A percentile compares a stretch with the other conserved stretches of the same genome.
Evolutionary conservation across 2,329 filamentous ascomycete genomes (phyloP).

Genomic region (Diaporthe ilicicola): DNA sequence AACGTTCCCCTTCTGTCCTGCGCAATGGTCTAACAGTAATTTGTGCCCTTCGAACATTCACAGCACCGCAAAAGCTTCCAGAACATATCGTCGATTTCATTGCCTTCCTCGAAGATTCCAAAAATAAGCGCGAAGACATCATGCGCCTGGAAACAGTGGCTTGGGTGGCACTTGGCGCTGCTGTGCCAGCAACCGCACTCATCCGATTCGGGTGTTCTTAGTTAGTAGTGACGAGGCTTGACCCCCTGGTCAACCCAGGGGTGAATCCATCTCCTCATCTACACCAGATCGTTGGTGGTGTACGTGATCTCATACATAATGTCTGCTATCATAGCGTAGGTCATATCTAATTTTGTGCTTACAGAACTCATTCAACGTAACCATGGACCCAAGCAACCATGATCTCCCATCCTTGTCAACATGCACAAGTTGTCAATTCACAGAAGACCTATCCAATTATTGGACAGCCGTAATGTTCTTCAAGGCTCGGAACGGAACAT

Average conservation of each 20-base stretch:
- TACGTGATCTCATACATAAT: background rate
- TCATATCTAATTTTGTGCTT: background rate
- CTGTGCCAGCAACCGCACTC: conserved; percentile 47
- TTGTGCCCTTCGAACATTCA: background rate
- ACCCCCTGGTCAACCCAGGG: conserved; percentile 39
- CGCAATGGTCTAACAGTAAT: background rate
- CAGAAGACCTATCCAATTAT: conserved; percentile 46
- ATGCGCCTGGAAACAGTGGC: conserved; percentile 36
- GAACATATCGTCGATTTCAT: background rate
- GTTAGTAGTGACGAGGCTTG: conserved; percentile 53
- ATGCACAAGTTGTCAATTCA: conserved; percentile 46
- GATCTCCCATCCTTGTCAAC: conserved; percentile 41
- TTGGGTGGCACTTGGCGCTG: conserved; percentile 41
- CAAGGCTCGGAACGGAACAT: conserved; percentile 35
- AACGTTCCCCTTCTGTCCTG: background rate
- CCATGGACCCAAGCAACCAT: conserved; percentile 42
- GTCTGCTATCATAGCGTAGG: too few relatives aligned
- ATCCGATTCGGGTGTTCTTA: conserved; percentile 57
- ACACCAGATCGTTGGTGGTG: conserved; percentile 38
- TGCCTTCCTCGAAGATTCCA: background rate
- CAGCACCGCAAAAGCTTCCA: too few relatives aligned
- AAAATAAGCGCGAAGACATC: background rate
- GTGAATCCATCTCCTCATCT: conserved; percentile 36
- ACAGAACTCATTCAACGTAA: conserved; percentile 36
- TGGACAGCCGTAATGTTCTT: conserved; percentile 43